phyloP scores from a whole-genome alignment of 2,329 filamentous ascomycete species.

The Clarireedia homoeocarpa region DNA sequence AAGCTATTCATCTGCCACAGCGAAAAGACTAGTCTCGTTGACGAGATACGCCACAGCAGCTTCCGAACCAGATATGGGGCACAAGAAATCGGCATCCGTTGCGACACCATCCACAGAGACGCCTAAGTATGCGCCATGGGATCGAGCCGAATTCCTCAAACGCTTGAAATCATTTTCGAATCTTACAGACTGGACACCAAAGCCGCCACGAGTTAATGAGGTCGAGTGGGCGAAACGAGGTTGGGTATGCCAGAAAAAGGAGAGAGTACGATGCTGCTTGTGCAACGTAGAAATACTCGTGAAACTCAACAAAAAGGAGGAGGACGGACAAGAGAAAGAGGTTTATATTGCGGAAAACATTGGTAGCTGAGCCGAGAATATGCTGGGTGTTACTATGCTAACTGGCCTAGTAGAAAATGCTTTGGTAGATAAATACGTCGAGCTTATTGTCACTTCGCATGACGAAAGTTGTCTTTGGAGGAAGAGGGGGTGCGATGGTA shows the following conservation, averaged over 20 bases:
- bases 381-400: slow-evolving; percentile 18
- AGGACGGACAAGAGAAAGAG: slow-evolving; percentile 46
- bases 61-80: slow-evolving; percentile 9
- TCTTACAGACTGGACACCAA: slow-evolving; percentile 88
- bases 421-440: slow-evolving; percentile 68
- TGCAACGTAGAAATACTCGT: slow-evolving; percentile 82
- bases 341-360: slow-evolving; percentile 54
- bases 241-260: slow-evolving; percentile 78
- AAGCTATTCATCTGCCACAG: slow-evolving; percentile 12
- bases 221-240: slow-evolving; percentile 91
- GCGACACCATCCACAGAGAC: slow-evolving; percentile 21
- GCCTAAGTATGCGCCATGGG: slow-evolving; percentile 78
- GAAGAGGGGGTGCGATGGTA: slow-evolving; percentile 79
- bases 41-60: background rate
- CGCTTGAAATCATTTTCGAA: slow-evolving; percentile 83
- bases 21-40: slow-evolving; percentile 3
- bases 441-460: slow-evolving; percentile 68
- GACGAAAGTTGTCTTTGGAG: slow-evolving; percentile 79
- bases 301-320: slow-evolving; percentile 58
- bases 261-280: slow-evolving; percentile 77
- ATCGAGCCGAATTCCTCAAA: slow-evolving; percentile 72
- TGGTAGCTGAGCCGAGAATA: slow-evolving; percentile 31
- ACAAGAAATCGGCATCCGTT: slow-evolving; percentile 22
- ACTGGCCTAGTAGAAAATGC: slow-evolving; percentile 42
- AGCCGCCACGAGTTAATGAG: slow-evolving; percentile 78